Evolutionary conservation across 495 filamentous ascomycete genomes (phyloP).

Genomic region (Cercophora newfieldiana): DNA sequence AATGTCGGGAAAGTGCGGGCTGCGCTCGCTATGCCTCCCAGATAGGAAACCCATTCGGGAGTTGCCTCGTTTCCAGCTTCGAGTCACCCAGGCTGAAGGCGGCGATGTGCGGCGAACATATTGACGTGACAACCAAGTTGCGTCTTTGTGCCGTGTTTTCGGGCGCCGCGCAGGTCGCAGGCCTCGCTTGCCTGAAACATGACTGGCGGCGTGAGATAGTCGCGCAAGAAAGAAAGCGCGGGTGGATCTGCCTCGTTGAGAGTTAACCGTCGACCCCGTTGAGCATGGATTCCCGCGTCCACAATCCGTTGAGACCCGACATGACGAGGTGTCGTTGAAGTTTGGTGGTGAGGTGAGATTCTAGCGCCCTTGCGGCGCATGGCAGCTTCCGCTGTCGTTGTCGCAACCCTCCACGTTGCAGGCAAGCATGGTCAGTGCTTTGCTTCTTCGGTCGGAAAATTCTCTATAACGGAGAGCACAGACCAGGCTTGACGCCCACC

Average conservation of each 20-base stretch:
- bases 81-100: slow-evolving; percentile 11
- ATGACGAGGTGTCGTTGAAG: slow-evolving; percentile 12
- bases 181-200: slow-evolving; percentile 4
- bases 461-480: not conserved
- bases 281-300: no score
- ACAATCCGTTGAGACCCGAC: not conserved
- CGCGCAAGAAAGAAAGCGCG: not conserved
- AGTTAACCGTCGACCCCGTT: no score
- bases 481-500: not conserved
- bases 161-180: not conserved
- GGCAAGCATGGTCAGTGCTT: not conserved
- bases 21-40: not conserved
- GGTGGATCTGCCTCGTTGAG: no score
- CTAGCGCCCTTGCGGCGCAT: not conserved
- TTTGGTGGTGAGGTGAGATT: slow-evolving; percentile 18
- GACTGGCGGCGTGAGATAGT: not conserved
- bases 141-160: not conserved
- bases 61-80: slow-evolving; percentile 1
- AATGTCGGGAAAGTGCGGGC: slow-evolving; percentile 22
- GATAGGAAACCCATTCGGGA: not conserved
- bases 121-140: not conserved
- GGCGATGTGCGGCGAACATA: not conserved
- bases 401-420: not conserved
- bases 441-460: no score
- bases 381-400: not conserved